Base-by-base conservation (phyloP, 176 grass and related monocot genomes). In the Chrysopogon serrulatus region DNA sequence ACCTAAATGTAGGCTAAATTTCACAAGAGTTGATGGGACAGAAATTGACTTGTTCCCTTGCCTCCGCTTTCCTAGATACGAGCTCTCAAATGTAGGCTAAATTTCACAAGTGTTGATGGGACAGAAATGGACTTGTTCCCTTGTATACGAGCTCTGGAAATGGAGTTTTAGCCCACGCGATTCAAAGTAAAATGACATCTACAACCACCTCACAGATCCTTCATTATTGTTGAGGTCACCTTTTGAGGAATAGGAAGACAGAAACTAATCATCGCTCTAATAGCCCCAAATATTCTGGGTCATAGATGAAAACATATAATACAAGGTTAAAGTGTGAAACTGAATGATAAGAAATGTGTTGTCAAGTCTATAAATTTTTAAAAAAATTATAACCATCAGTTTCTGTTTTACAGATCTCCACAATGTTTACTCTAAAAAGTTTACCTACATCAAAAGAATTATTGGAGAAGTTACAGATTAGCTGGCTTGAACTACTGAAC, bases 361-460 rank as follows among this genome's bases (percentile, higher is more conserved):
- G 18, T 14, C 23, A 57, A 21, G 17, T 66, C 54, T 64, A 65
- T 79, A 74, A 67, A 65, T 65, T 65, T 3, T 65, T 3, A 65
- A 42, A 74, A 67, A 67, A 5, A 16, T 73, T 65, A 32, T 66
- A 44, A 27, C 28, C 36, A 65, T 65, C 49, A 42, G 15, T 65
- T 28, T 56, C 32, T 65, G 85, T 87, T 74, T 40, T 87, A 81
- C 77, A 86, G 14, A 36, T 74, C 60, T 81, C 27, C 60, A 74
- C 51, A 64, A 36, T 39, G 59, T 81, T 74, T 54, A 42, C 71
- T 64, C 14, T 53, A 27, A 87, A 87, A 87, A 81, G 9, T 45
- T 75, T 81, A 87, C 70, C 68, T 86, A 86, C 68, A 77, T 37
- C 54, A 80, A 39, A 65, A 81, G 48, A 54, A 76, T 47, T 87